A percentile compares a stretch with the other conserved stretches of the same genome.
These are phyloP conservation scores for Wickerhamiella infanticola DNA, from an alignment of 1,139 yeast genomes.

Conservation along the genomic window DNA sequence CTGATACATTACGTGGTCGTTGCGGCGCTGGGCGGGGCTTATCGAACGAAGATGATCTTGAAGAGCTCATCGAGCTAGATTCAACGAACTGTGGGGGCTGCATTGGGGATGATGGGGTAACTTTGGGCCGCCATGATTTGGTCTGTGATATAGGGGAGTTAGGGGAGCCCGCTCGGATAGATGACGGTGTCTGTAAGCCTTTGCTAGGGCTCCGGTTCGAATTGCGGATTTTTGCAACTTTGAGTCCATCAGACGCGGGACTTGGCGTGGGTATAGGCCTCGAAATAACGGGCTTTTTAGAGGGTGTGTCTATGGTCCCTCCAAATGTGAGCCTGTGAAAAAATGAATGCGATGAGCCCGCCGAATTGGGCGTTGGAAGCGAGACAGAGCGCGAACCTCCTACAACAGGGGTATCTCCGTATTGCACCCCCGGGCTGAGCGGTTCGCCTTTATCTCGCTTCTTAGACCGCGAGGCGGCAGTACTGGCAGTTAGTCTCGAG, in stretches of 20 bases:
- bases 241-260: too few relatives aligned
- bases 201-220: too few relatives aligned
- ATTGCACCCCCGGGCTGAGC: not conserved
- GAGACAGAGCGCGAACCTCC: not conserved
- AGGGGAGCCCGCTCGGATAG: too few relatives aligned
- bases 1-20: not conserved
- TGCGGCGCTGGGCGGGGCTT: not conserved
- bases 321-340: not conserved
- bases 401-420: not conserved
- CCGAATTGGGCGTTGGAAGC: not conserved
- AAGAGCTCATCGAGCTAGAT: too few relatives aligned
- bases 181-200: too few relatives aligned
- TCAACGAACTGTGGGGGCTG: too few relatives aligned
- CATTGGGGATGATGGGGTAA: too few relatives aligned
- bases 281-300: not conserved
- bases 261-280: not conserved
- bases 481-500: slow-evolving; percentile 10
- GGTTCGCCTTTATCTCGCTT: slow-evolving; percentile 2
- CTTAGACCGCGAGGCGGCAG: slow-evolving; percentile 5
- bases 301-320: not conserved
- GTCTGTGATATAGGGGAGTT: too few relatives aligned
- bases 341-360: not conserved
- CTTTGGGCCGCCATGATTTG: too few relatives aligned
- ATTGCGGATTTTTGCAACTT: too few relatives aligned
- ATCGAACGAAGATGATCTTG: not conserved